phyloP scores from a whole-genome alignment of 2,329 filamentous ascomycete species.

The Onygena corvina region DNA sequence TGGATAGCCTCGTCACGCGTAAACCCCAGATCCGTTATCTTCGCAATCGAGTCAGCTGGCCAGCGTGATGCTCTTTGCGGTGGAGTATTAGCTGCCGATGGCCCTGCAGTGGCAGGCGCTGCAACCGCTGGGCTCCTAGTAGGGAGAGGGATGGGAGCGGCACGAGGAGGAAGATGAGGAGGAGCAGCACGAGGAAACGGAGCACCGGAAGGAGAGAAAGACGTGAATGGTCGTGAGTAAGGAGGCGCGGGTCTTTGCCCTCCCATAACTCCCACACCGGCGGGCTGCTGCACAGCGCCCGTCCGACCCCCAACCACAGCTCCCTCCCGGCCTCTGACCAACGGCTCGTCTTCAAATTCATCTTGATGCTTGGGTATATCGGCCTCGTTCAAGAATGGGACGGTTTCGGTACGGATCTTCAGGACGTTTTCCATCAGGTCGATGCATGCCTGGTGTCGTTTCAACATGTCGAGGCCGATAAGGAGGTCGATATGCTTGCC shows the following conservation, averaged over 20 bases:
- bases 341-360: slow-evolving; percentile 66
- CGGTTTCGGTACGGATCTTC: slow-evolving; percentile 75
- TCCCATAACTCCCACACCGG: slow-evolving; percentile 17
- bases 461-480: slow-evolving; percentile 91
- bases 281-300: slow-evolving; percentile 47
- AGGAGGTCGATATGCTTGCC: slow-evolving; percentile 91
- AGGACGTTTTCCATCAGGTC: slow-evolving; percentile 76
- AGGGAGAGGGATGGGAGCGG: background rate
- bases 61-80: slow-evolving; percentile 22
- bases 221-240: background rate
- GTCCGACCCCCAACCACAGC: slow-evolving; percentile 75
- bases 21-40: slow-evolving; percentile 67
- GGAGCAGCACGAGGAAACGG: background rate
- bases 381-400: slow-evolving; percentile 80
- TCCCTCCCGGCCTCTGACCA: slow-evolving; percentile 73
- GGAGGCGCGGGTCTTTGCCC: slow-evolving; percentile 16
- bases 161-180: slow-evolving; percentile 18
- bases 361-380: slow-evolving; percentile 81
- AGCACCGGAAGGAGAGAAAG: background rate
- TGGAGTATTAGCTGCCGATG: background rate
- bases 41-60: slow-evolving; percentile 57
- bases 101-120: background rate
- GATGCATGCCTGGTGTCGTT: slow-evolving; percentile 85
- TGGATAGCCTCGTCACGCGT: slow-evolving; percentile 62
- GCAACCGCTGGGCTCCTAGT: background rate